Evolutionary conservation across 495 filamentous ascomycete species (phyloP), one percentile per base, ranked within the genome.

Genomic region (Thermochaetoides thermophila): DNA sequence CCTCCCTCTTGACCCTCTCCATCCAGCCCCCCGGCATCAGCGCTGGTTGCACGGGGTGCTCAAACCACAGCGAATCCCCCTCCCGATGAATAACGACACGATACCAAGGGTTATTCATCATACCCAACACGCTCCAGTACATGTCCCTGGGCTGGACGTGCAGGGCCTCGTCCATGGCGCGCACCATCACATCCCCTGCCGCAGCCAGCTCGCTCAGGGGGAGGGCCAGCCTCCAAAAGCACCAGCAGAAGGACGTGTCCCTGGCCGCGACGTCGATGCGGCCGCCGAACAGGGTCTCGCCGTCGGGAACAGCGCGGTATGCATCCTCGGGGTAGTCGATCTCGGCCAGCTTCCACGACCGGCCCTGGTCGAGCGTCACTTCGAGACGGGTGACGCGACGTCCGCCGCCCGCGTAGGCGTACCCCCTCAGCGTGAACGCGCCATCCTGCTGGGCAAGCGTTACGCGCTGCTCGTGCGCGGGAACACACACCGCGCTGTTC

Each of bases 71-170:
- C 15, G 41, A 49, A 21, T 73, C 63, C 0, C 60, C 68, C 40
- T 92, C 81, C 37, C 77, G 76, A 26, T 69, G 73, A 37, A 96
- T 82, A 4, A 74, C 68, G 5, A 96, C 66, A 11, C 87, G 66
- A 53, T 77, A 96, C 87, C 87, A 96, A 5, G 85, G 79, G 47
- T 93, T 95, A 51, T 96, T 93, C 87, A 96, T 96, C 87, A 96
- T 96, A 0, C 87, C 87, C 26, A 95, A 59, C 12, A 94, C 86
- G 36, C 72, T 81, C 87, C 87, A 96, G 56, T 96, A 96, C 80
- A 93, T 92, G 44, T 96, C 87, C 38, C 80, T 65, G 5, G 87
- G 86, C 48, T 93, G 85, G 1, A 84, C 61, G 45, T 76, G 80
- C 73, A 96, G 74, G 19, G 78, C 72, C 29, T 96, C 87, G 47